phyloP scores from a whole-genome alignment of 1,139 yeast species.

The Diutina sp. region DNA sequence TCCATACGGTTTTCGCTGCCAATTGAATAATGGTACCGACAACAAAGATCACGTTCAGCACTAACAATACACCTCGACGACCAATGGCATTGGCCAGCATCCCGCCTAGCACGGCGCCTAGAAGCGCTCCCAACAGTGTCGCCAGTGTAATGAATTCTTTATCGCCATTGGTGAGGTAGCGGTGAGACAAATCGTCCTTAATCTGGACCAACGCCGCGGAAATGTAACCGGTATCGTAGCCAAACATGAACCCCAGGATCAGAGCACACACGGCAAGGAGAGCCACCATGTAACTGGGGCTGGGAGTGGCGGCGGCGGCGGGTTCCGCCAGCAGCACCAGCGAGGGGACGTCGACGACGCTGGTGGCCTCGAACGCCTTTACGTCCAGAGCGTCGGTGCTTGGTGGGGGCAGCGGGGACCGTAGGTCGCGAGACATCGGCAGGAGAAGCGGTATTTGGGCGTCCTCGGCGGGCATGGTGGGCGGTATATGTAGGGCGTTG shows the following conservation, averaged over 20 bases:
- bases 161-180: conserved; percentile 50
- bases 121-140: conserved; percentile 81
- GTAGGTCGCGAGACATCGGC: neutral
- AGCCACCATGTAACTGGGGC: neutral
- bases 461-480: neutral
- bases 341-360: neutral
- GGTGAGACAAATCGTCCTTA: conserved; percentile 52
- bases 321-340: neutral
- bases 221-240: conserved; percentile 93
- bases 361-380: neutral
- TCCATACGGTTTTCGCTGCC: conserved; percentile 71
- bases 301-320: neutral
- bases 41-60: conserved; percentile 67
- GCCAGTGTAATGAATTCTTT: conserved; percentile 91
- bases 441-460: neutral
- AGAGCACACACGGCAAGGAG: neutral
- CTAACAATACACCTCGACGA: conserved; percentile 66
- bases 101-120: conserved; percentile 72
- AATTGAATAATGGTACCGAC: conserved; percentile 79
- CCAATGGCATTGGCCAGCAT: conserved; percentile 70
- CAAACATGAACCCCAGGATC: conserved; percentile 91
- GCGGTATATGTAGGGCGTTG: neutral
- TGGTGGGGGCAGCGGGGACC: neutral
- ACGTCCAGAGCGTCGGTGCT: neutral
- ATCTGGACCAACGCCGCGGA: conserved; percentile 84